phyloP scores from a whole-genome alignment of 2,329 filamentous ascomycete genomes.

The Eurotiales sp. region DNA sequence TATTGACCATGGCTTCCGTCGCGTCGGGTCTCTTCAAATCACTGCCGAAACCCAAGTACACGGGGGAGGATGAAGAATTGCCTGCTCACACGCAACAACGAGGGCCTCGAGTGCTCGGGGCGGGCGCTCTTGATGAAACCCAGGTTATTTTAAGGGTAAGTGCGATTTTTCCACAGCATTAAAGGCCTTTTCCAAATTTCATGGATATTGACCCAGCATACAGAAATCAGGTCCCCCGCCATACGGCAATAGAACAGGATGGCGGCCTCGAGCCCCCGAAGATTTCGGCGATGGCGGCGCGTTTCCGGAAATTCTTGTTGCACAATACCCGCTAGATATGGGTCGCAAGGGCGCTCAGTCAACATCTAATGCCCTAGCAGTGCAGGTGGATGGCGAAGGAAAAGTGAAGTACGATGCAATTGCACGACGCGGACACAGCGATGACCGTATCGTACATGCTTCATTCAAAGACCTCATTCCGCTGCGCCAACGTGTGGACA shows the following conservation, averaged over 20 bases:
- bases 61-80: slow-evolving; percentile 80
- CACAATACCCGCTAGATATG: slow-evolving; percentile 95
- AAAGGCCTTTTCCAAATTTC: not conserved
- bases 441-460: slow-evolving; percentile 81
- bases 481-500: slow-evolving; percentile 84
- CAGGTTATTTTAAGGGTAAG: slow-evolving; percentile 75
- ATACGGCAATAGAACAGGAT: slow-evolving; percentile 82
- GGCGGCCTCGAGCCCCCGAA: slow-evolving; percentile 82
- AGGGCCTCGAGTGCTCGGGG: slow-evolving; percentile 77
- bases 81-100: slow-evolving; percentile 67
- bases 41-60: slow-evolving; percentile 86
- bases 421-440: slow-evolving; percentile 80
- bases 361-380: slow-evolving; percentile 80
- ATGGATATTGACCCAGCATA: slow-evolving; percentile 1
- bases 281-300: slow-evolving; percentile 96
- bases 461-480: slow-evolving; percentile 97
- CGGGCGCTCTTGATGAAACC: slow-evolving; percentile 74
- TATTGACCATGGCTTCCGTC: slow-evolving; percentile 58
- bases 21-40: slow-evolving; percentile 70
- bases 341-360: slow-evolving; percentile 68
- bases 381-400: slow-evolving; percentile 85
- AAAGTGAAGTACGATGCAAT: slow-evolving; percentile 97
- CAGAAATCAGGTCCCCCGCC: slow-evolving; percentile 77
- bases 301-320: slow-evolving; percentile 89
- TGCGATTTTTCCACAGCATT: slow-evolving; percentile 3